Conservation (phyloP, 768 basidiomycete genomes). For the button mushroom (Agaricus bisporus) region DNA sequence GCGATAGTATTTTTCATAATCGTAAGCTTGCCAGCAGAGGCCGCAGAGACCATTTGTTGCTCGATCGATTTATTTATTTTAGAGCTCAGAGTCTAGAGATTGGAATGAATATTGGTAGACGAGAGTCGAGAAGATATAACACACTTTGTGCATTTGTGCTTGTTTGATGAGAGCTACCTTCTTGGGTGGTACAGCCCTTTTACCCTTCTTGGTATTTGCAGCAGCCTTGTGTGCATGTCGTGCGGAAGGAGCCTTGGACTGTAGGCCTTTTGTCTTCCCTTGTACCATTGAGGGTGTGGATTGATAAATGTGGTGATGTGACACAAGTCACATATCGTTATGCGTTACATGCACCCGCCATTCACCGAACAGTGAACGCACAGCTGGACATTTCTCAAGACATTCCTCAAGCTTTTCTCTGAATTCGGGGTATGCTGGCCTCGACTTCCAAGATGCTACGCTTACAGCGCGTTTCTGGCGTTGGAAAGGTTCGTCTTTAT, state of each 20-base stretch:
- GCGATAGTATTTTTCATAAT: constrained; percentile 73
- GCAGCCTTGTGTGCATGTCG: constrained; percentile 63
- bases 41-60: constrained; percentile 83
- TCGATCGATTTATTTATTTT: constrained; percentile 94
- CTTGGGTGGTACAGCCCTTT: constrained; percentile 75
- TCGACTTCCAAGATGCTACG: constrained; percentile 42
- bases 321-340: constrained; percentile 23
- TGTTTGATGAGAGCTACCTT: constrained; percentile 68
- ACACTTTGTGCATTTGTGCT: constrained; percentile 72
- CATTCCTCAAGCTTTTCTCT: constrained; percentile 13
- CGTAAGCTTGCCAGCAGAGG: constrained; percentile 83
- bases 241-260: constrained; percentile 45
- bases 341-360: constrained; percentile 30
- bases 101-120: not conserved
- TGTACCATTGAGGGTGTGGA: constrained; percentile 56
- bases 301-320: not conserved
- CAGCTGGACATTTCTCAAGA: constrained; percentile 12
- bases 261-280: constrained; percentile 79
- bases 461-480: constrained; percentile 43
- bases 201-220: constrained; percentile 74
- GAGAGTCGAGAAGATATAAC: constrained; percentile 7
- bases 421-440: constrained; percentile 32
- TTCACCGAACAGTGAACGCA: constrained; percentile 29
- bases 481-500: constrained; percentile 36
- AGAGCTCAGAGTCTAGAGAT: constrained; percentile 66